Conservation (phyloP, 768 basidiomycete genomes). For the Pulveroboletus ravenelii region DNA sequence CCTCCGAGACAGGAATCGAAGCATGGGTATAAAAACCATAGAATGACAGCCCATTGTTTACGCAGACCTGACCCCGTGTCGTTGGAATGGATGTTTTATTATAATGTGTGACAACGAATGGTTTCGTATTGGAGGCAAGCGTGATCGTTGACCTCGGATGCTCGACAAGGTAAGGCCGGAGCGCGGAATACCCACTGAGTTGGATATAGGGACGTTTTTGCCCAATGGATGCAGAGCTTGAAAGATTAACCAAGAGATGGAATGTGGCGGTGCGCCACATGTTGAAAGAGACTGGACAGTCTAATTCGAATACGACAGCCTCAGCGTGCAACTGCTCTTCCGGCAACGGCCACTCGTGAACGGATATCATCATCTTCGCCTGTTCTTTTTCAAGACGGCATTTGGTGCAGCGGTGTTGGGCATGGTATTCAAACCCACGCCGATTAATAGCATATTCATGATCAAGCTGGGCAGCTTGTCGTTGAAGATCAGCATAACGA, state of each 20-base stretch:
- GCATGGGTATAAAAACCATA: slow-evolving; percentile 24
- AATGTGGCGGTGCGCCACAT: slow-evolving; percentile 32
- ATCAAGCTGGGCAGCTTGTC: not conserved
- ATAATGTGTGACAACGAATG: slow-evolving; percentile 12
- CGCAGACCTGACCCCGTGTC: slow-evolving; percentile 12
- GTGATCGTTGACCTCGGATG: slow-evolving; percentile 26
- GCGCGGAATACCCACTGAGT: not conserved
- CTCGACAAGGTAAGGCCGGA: not conserved
- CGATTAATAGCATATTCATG: not conserved
- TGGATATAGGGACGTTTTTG: too few relatives aligned
- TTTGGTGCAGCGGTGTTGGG: slow-evolving; percentile 1
- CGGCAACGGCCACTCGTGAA: slow-evolving; percentile 47
- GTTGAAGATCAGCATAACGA: not conserved
- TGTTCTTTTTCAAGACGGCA: slow-evolving; percentile 24
- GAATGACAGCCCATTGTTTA: slow-evolving; percentile 30
- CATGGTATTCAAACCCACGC: not conserved
- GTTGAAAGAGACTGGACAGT: slow-evolving; percentile 32
- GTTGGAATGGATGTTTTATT: slow-evolving; percentile 12
- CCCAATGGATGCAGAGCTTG: too few relatives aligned
- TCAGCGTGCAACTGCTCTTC: slow-evolving; percentile 13
- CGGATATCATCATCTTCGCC: slow-evolving; percentile 20
- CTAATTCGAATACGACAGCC: slow-evolving; percentile 39
- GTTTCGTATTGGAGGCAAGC: slow-evolving; percentile 35
- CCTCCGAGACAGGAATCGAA: slow-evolving; percentile 6
- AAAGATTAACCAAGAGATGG: slow-evolving; percentile 32